Conservation (phyloP, 2,329 filamentous ascomycete genomes). For the Podosphaera leucotricha region DNA sequence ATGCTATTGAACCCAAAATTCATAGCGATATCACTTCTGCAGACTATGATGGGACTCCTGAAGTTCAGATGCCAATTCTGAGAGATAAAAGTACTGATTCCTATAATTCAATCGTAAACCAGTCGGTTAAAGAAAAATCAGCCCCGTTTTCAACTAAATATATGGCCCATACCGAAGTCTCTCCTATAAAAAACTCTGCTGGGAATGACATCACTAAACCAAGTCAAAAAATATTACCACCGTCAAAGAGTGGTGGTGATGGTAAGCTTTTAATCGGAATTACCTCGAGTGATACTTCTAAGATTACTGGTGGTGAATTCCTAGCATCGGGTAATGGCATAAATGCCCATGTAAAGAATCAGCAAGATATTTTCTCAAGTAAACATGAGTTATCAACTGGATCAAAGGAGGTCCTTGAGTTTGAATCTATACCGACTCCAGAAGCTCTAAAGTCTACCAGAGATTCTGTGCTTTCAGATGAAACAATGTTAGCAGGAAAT, state of each 20-base stretch:
- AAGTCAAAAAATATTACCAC: neutral
- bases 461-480: neutral
- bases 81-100: neutral
- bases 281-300: neutral
- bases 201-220: neutral
- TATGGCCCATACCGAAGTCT: too few species aligned
- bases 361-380: neutral
- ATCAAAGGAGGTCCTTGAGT: neutral
- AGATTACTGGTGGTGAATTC: neutral
- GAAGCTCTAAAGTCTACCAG: neutral
- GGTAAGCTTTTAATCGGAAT: neutral
- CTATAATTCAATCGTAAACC: neutral
- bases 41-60: neutral
- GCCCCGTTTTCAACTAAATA: neutral
- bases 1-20: neutral
- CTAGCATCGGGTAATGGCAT: neutral
- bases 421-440: neutral
- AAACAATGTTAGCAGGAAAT: neutral
- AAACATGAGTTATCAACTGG: neutral
- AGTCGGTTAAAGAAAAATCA: neutral
- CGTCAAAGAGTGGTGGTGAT: neutral
- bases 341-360: neutral
- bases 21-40: neutral
- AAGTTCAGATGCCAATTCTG: neutral
- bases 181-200: neutral